Evolutionary conservation across 495 filamentous ascomycete genomes (phyloP), one percentile per base, ranked within the genome.

Genomic region (Neurospora africana): DNA sequence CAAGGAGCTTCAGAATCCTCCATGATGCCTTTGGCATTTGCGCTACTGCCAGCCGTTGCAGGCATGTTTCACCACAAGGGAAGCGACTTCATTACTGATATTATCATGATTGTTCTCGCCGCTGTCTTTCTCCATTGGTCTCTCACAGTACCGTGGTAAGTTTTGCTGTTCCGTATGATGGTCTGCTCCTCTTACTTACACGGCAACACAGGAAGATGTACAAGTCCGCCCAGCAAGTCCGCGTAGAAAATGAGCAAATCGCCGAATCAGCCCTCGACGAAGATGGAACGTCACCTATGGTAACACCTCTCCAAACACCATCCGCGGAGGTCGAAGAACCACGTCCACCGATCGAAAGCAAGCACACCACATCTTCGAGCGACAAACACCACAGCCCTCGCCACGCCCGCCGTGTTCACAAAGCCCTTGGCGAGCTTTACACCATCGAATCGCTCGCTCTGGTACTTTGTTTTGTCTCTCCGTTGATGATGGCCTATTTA

Each of bases 41-140:
- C 92, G 3, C 83, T 98, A 43, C 80, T 99, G 43, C 95, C 95
- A 1, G 93, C 94, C 0, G 74, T 97, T 19, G 95, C 89, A 1
- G 95, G 94, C 0, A 79, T 97, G 53, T 84, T 98, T 70, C 95
- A 97, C 78, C 85, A 90, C 68, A 91, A 97, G 82, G 95, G 95
- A 5, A 89, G 90, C 74, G 85, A 89, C 4, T 85, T 97, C 71
- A 86, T 93, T 41, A 97, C 94, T 3, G 95, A 99, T 76, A 79
- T 95, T 10, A 91, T 93, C 33, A 84, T 98, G 65, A 81, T 99
- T 36, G 86, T 86, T 6, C 77, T 99, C 68, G 91, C 91, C 0
- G 91, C 90, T 1, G 86, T 98, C 6, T 97, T 98, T 75, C 84
- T 99, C 69, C 95, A 98, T 79, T 98, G 94, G 95, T 93, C 92